Base-by-base conservation (phyloP, 768 basidiomycete species). In the Podaxis sp. region DNA sequence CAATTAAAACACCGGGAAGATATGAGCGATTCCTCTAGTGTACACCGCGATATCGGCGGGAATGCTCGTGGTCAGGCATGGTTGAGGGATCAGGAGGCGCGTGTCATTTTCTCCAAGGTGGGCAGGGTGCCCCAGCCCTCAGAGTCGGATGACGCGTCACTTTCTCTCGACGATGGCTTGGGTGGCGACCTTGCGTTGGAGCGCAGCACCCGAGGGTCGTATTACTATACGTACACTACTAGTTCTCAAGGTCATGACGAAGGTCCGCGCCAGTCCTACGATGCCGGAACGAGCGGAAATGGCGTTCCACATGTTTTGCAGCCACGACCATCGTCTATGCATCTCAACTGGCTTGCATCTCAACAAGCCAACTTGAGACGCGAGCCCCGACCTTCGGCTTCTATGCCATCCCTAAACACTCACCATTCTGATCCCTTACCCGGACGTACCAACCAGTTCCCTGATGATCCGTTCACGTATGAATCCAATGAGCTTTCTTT, bases 61-160 rank as follows among this genome's bases (percentile, higher is more conserved):
- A 81, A 80, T 59, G 87, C 89, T 69, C 84, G 91, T 8, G 90
- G 91, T 0, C 85, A 84, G 6, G 84, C 88, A 28, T 96, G 94
- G 94, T 73, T 96, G 49, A 82, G 84, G 38, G 93, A 95, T 67
- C 94, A 96, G 73, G 90, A 86, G 55, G 81, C 85, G 36, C 83
- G 91, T 12, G 80, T 83, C 0, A 80, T 87, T 55, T 82, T 84
- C 50, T 81, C 82, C 20, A 85, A 85, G 77, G 75, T 89, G 6
- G 89, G 88, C 17, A 78, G 72, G 2, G 64, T 82, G 20, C 85
- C 87, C 2, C 85, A 81, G 46, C 83, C 85, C 12, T 88, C 88
- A 2, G 81, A 81, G 51, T 79, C 82, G 2, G 87, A 88, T 56
- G 77, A 76, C 46, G 72, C 73, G 15, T 85, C 82, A 1, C 66